Base-by-base conservation (phyloP, 2,329 filamentous ascomycete species). In the Rhynchosporium secalis region DNA sequence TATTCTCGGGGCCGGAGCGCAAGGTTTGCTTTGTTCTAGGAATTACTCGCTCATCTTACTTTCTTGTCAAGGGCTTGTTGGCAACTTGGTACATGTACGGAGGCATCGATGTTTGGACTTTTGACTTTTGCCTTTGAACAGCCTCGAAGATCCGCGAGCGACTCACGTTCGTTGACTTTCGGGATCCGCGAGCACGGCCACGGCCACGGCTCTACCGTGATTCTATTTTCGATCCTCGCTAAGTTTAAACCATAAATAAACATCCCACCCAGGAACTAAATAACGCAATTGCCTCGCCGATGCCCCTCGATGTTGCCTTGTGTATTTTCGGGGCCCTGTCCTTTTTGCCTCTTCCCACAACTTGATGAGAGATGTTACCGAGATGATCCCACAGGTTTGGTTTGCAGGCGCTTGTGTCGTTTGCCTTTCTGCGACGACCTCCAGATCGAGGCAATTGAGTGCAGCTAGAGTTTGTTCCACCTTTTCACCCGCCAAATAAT, bases 41-140 rank as follows among this genome's bases (percentile, higher is more conserved):
- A 8, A n/a, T 20, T 28, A 12, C 3, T 54, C 10, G 51, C 13
- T 28, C 33, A 38, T 51, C 20, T n/a, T 26, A 26, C 38, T 33
- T 36, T 36, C 33, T 12, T 36, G 51, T 33, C 51, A 54, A 54
- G 51, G 51, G 36, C 51, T 54, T 54, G 51, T 54, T 29, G 12
- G 12, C 28, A 41, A 40, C 20, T 20, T 20, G 20, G 20, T 20
- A 20, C 20, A 20, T 20, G 20, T 20, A 20, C 20, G 1, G 20
- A 20, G 20, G 20, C 12, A 4, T 54, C 36, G 20, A 15, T 40
- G 36, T 54, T 54, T 54, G 51, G 40, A 54, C 51, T 36, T 36
- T 36, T 6, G 33, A 10, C 9, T 36, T 36, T 36, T 20, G 20
- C 20, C 20, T 52, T 52, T 52, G 49, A 52, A 52, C 49, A 38